Conservation (phyloP, 805 yeast genomes). For the Naumovozyma castellii region DNA sequence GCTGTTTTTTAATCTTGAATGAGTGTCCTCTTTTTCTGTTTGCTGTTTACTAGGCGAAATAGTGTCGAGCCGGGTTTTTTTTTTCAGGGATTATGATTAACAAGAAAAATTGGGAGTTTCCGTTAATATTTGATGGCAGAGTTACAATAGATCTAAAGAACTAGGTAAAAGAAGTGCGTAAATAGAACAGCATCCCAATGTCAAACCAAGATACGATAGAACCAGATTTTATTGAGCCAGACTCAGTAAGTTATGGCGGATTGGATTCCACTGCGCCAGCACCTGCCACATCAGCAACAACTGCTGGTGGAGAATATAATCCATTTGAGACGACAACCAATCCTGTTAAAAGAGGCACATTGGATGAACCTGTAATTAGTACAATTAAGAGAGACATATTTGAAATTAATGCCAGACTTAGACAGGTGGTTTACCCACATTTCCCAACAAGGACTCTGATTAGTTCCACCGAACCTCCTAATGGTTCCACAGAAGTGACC, state of each 20-base stretch:
- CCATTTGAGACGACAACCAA: conserved; percentile 2
- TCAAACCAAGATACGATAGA: conserved; percentile 10
- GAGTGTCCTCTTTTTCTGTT: no score
- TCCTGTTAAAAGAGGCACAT: conserved; percentile 22
- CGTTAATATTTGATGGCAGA: no score
- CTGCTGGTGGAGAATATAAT: not conserved
- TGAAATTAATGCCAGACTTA: conserved; percentile 26
- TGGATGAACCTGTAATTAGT: conserved; percentile 24
- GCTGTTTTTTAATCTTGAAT: no score
- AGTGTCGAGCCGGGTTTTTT: no score
- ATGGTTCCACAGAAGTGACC: not conserved
- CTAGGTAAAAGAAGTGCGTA: no score
- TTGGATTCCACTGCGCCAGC: not conserved
- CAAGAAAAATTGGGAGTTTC: no score
- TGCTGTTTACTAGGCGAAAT: no score
- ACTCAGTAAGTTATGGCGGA: conserved; percentile 1
- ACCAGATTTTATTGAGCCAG: conserved; percentile 24
- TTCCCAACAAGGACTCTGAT: conserved; percentile 14
- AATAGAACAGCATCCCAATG: no score
- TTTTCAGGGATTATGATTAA: no score
- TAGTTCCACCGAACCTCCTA: conserved; percentile 1
- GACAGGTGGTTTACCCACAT: conserved; percentile 28
- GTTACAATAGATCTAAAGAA: not conserved
- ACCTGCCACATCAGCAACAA: not conserved
- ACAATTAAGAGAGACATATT: conserved; percentile 26